Evolutionary conservation across 179 eudicot species (phyloP).

Genomic region (Carnegiea gigantea): DNA sequence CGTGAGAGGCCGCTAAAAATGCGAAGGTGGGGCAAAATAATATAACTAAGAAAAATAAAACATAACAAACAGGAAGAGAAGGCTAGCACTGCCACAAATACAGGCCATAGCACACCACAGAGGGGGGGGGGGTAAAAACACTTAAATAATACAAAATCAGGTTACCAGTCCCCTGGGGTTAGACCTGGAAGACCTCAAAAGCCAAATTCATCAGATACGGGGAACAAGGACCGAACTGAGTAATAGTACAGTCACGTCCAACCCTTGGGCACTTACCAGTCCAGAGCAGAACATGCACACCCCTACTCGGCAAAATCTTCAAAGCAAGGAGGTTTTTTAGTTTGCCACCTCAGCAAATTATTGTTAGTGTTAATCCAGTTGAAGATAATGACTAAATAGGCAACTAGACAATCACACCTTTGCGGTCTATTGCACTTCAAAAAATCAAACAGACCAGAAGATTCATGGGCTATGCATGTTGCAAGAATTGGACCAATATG

Average conservation of each 20-base stretch:
- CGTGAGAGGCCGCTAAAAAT: background rate
- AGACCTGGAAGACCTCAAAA: background rate
- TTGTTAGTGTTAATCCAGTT: background rate
- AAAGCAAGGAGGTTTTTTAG: background rate
- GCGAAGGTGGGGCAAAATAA: background rate
- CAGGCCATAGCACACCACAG: background rate
- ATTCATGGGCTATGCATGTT: background rate
- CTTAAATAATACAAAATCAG: background rate
- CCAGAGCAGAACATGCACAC: background rate
- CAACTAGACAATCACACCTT: background rate
- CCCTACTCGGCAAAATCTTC: background rate
- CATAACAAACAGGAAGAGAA: background rate
- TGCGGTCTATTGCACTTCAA: background rate
- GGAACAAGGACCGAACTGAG: background rate
- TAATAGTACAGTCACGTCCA: too few relatives aligned
- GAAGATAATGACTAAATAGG: background rate
- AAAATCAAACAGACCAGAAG: background rate
- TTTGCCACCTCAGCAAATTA: background rate
- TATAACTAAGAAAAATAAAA: too few relatives aligned
- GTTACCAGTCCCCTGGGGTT: background rate
- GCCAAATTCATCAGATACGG: background rate
- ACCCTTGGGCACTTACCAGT: background rate
- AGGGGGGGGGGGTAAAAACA: too few relatives aligned
- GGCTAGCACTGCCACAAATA: too few relatives aligned
- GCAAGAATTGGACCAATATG: background rate